A percentile compares a stretch with the other conserved stretches of the same genome.
These are phyloP conservation scores for Debaryomycetaceae sp. DNA, from an alignment of 1,139 yeast species.

Conservation along the genomic window DNA sequence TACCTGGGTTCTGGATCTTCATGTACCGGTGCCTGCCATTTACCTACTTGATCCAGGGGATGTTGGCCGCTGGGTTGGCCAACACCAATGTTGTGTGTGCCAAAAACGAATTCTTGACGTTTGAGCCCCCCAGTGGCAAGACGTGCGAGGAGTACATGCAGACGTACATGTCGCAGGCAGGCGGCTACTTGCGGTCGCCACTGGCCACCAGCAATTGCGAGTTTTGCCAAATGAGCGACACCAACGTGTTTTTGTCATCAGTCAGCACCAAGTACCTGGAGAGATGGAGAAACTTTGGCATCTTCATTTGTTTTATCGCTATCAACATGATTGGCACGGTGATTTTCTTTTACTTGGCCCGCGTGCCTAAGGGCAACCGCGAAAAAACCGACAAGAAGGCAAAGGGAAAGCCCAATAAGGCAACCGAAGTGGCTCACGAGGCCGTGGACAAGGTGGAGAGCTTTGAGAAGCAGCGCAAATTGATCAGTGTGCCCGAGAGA, in stretches of 20 bases:
- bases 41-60: conserved; percentile 45
- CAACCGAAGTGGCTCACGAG: not conserved
- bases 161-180: conserved; percentile 18
- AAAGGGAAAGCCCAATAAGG: not conserved
- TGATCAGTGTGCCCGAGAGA: too few relatives aligned
- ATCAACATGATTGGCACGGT: conserved; percentile 19
- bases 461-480: too few relatives aligned
- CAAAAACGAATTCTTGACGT: conserved; percentile 36
- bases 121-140: conserved; percentile 40
- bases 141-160: conserved; percentile 25
- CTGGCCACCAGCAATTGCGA: conserved; percentile 15
- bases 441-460: not conserved
- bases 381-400: conserved; percentile 19
- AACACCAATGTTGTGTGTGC: conserved; percentile 35
- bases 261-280: conserved; percentile 15
- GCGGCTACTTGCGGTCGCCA: conserved; percentile 22
- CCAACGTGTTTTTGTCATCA: conserved; percentile 17
- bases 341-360: conserved; percentile 22
- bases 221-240: conserved; percentile 17
- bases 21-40: conserved; percentile 45
- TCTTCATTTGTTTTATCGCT: conserved; percentile 17
- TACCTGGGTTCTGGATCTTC: conserved; percentile 53
- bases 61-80: conserved; percentile 44
- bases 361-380: conserved; percentile 28
- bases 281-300: conserved; percentile 19